These are phyloP conservation scores for Silene conica DNA, from an alignment of 148 eudicot genomes.

Conservation along the genomic window DNA sequence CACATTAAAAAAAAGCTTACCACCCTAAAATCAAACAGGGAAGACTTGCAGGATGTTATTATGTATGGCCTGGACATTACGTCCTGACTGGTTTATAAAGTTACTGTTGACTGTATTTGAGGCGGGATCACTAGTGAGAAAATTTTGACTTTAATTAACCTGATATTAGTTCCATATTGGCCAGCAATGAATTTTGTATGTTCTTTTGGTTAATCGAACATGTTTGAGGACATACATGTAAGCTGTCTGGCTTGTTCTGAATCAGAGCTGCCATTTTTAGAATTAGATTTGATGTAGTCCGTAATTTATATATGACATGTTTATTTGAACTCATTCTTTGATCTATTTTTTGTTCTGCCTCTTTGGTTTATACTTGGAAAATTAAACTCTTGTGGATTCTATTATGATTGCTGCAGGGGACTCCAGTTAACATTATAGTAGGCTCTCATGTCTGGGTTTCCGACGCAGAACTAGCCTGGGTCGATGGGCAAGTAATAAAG, in stretches of 20 bases:
- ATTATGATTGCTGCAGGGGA: conserved; percentile 54
- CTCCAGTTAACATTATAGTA: conserved; percentile 69
- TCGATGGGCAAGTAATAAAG: conserved; percentile 62
- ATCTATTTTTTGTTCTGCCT: background rate
- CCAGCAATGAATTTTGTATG: background rate
- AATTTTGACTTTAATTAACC: background rate
- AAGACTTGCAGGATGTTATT: background rate
- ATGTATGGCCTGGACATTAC: background rate
- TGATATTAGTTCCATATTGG: background rate
- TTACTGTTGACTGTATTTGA: background rate
- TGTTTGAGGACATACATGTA: background rate
- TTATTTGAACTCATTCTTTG: background rate
- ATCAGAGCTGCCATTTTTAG: background rate
- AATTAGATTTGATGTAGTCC: background rate
- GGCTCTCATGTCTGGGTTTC: conserved; percentile 93
- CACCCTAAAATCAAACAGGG: background rate
- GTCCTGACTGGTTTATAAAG: background rate
- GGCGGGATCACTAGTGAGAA: background rate
- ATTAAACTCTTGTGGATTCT: background rate
- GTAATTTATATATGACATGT: background rate
- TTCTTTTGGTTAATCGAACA: background rate
- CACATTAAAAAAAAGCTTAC: background rate
- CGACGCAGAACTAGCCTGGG: conserved; percentile 68
- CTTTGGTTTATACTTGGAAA: background rate
- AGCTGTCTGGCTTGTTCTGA: background rate